Percentiles rank a stretch among this genome's conserved stretches.
phyloP scores from a whole-genome alignment of 768 basidiomycete genomes.

The Chiua virens region DNA sequence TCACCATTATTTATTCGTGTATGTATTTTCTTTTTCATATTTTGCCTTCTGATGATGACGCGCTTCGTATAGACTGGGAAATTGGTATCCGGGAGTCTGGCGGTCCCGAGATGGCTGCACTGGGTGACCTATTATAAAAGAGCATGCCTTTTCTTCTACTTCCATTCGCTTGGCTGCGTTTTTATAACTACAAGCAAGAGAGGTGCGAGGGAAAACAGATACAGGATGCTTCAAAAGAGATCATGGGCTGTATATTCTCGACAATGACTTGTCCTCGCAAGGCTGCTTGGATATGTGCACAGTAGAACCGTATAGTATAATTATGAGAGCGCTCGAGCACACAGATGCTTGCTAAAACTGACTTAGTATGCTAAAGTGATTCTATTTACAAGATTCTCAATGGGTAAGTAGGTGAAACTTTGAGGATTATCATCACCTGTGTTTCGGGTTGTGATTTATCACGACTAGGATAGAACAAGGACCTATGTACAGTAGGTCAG shows the following conservation, averaged over 20 bases:
- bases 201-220: conserved; percentile 1
- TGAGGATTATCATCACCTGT: too few species aligned
- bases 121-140: conserved; percentile 72
- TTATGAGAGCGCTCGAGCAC: neutral
- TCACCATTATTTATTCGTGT: conserved; percentile 93
- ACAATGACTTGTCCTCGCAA: neutral
- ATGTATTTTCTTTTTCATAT: neutral
- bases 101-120: conserved; percentile 78
- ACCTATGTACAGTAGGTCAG: too few species aligned
- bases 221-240: conserved; percentile 2
- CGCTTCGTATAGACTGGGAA: conserved; percentile 79
- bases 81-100: conserved; percentile 81
- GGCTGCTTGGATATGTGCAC: neutral
- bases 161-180: conserved; percentile 1
- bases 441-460: too few species aligned
- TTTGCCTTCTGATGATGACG: neutral
- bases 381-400: too few species aligned
- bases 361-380: too few species aligned
- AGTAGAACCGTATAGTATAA: neutral
- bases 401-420: too few species aligned
- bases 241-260: neutral
- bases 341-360: neutral
- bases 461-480: too few species aligned
- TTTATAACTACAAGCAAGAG: conserved; percentile 10
- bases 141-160: neutral